Conservation (phyloP, 2,329 filamentous ascomycete genomes). For the Balansia obtecta region DNA sequence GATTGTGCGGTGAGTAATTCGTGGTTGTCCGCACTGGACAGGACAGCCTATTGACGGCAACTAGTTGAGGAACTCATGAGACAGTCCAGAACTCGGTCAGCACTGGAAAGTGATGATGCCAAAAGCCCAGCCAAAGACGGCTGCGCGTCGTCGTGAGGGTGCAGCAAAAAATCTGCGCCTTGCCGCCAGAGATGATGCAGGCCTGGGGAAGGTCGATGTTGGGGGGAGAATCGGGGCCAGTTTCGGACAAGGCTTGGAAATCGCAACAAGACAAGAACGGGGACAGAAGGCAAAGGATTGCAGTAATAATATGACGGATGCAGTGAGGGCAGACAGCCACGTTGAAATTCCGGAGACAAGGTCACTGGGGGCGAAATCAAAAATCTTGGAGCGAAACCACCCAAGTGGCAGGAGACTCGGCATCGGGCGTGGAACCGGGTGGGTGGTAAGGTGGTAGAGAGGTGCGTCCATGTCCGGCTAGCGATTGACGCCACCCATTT, state of each 20-base stretch:
- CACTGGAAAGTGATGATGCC: neutral
- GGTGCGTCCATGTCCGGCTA: no score
- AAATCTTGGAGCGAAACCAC: no score
- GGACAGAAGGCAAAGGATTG: neutral
- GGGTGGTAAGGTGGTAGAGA: no score
- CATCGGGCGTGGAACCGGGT: neutral
- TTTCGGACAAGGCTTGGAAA: neutral
- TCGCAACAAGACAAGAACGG: neutral
- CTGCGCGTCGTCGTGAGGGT: neutral
- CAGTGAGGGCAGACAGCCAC: neutral
- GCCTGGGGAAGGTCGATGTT: neutral
- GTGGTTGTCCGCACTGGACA: slow-evolving; percentile 4
- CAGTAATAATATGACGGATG: neutral
- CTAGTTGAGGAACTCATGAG: slow-evolving; percentile 5
- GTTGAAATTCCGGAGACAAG: neutral
- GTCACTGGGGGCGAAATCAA: no score
- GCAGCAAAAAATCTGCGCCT: neutral
- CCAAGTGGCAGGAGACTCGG: neutral
- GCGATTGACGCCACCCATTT: neutral
- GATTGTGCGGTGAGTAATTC: slow-evolving; percentile 6
- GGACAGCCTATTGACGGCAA: slow-evolving; percentile 3
- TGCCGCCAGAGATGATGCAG: no score
- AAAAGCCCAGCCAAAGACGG: neutral
- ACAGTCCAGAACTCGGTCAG: neutral
- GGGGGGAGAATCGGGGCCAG: neutral